Evolutionary conservation across 345 rosid genomes (phyloP), one percentile per base, ranked within the genome.

Genomic region (Camelina neglecta): DNA sequence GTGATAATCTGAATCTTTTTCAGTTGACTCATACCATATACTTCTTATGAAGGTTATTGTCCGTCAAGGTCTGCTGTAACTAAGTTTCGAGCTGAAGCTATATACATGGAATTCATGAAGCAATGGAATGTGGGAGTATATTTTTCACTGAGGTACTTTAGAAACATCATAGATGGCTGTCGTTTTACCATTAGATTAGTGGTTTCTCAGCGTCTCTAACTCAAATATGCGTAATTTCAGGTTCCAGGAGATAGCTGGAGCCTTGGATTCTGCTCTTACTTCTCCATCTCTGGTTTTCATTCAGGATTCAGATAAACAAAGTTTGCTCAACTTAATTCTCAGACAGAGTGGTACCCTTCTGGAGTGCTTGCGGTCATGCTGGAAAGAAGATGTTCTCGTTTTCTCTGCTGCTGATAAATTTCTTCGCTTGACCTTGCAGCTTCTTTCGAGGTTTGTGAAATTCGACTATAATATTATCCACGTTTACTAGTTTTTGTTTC

Each of bases 241-340:
- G 85, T 91, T 96, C 82, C 99, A 96, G 88, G 98, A 91, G 82
- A 89, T 96, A 83, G 98, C 99, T 11, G 98, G 98, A 72, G 85
- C 84, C 80, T 78, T 96, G 77, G 97, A 92, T 79, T 85, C 96
- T 70, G 92, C 90, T 44, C 97, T 96, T 71, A 44, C 68, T 51
- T 76, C 85, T 23, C n/a, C 90, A 57, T 85, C 83, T 82, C 90
- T 96, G 53, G 82, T 86, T 69, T 87, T 89, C 47, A 79, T 86
- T 72, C 88, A 88, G 80, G 87, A 83, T 73, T 81, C 85, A 74
- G 89, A 79, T 77, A 78, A 82, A 67, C 81, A 24, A 64, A 76
- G 69, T 60, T 72, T 80, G 21, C 71, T 21, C 64, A 83, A 45
- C 60, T 75, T 95, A 81, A 83, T 85, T 11, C 86, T 95, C 57